Conservation (phyloP, 2,329 filamentous ascomycete species). For the Leptodontidium sp. region DNA sequence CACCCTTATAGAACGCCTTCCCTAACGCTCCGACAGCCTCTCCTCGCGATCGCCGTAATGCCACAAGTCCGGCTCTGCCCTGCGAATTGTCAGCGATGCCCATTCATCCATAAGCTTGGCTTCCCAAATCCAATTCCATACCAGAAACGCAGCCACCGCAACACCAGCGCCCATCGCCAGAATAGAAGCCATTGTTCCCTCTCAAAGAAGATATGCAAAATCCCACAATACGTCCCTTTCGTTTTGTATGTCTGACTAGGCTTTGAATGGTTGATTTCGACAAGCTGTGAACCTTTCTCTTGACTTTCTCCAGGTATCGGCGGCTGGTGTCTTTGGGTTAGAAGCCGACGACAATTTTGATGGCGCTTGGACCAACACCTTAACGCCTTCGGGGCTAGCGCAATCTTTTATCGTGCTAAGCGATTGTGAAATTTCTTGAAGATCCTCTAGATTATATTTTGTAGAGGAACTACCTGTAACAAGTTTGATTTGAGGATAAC, state of each 20-base stretch:
- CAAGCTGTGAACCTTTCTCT: background rate
- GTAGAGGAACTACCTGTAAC: background rate
- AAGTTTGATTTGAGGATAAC: slow-evolving; percentile 11
- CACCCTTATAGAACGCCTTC: slow-evolving; percentile 96
- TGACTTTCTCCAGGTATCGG: background rate
- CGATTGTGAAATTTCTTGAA: slow-evolving; percentile 34
- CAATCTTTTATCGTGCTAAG: slow-evolving; percentile 31
- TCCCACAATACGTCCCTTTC: background rate
- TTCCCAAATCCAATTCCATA: slow-evolving; percentile 48
- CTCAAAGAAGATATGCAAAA: background rate
- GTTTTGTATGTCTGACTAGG: background rate
- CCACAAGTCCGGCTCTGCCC: slow-evolving; percentile 93
- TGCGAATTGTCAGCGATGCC: slow-evolving; percentile 50
- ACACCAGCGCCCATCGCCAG: slow-evolving; percentile 67
- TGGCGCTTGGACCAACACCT: slow-evolving; percentile 16
- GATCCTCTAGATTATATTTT: slow-evolving; percentile 23
- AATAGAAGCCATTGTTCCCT: slow-evolving; percentile 62
- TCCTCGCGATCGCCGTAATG: slow-evolving; percentile 82
- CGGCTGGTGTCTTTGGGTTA: background rate
- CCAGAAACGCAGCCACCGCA: slow-evolving; percentile 71
- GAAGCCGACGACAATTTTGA: slow-evolving; percentile 26
- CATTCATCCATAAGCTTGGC: background rate
- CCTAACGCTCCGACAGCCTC: slow-evolving; percentile 79
- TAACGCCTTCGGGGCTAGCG: slow-evolving; percentile 25
- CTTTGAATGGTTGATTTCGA: background rate